phyloP scores from a whole-genome alignment of 495 filamentous ascomycete species.

The Viridothelium virens region DNA sequence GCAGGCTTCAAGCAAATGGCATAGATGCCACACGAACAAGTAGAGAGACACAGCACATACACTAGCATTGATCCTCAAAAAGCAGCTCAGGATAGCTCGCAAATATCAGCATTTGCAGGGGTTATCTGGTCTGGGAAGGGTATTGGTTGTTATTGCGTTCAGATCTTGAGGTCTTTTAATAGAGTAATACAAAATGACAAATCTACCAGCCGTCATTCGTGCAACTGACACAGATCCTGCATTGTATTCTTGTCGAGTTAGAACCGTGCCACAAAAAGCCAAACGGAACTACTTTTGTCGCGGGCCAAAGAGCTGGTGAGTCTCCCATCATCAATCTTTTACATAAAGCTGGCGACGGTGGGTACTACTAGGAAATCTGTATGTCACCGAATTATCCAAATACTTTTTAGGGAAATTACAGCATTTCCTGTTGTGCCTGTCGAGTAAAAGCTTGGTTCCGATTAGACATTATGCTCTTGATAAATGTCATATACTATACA shows the following conservation, averaged over 20 bases:
- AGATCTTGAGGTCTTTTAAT: background rate
- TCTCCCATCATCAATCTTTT: too few species aligned
- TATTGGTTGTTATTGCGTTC: background rate
- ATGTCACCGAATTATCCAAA: too few species aligned
- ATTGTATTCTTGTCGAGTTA: background rate
- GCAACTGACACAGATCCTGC: background rate
- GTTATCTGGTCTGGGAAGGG: background rate
- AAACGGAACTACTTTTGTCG: background rate
- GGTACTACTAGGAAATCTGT: too few species aligned
- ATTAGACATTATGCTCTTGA: too few species aligned
- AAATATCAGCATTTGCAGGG: background rate
- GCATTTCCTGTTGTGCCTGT: too few species aligned
- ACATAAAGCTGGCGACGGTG: too few species aligned
- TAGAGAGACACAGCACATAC: too few species aligned
- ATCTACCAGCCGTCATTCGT: too few species aligned
- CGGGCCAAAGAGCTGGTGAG: too few species aligned
- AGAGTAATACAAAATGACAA: background rate
- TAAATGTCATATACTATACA: too few species aligned
- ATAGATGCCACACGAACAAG: background rate
- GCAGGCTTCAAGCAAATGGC: constrained; percentile 6
- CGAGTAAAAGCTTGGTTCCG: too few species aligned
- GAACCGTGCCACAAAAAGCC: background rate
- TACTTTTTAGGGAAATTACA: too few species aligned
- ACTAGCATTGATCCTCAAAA: background rate
- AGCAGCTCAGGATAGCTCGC: constrained; percentile 1